These are phyloP conservation scores for Stropharia rugosoannulata DNA, from an alignment of 768 basidiomycete species.

Conservation along the genomic window DNA sequence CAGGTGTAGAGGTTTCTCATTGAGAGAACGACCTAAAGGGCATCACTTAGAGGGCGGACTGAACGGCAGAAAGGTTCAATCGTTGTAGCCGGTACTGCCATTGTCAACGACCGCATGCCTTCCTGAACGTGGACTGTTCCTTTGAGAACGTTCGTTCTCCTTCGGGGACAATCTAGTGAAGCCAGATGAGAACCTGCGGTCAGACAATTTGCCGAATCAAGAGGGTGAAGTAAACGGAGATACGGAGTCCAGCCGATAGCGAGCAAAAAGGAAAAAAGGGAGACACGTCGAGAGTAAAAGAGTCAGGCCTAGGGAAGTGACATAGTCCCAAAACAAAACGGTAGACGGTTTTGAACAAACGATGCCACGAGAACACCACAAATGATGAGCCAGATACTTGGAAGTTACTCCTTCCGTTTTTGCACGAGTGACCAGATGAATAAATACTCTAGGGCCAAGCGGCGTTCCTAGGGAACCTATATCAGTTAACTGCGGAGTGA, in stretches of 20 bases:
- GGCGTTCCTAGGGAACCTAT: constrained; percentile 10
- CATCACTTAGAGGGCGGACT: too few species aligned
- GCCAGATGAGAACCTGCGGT: not conserved
- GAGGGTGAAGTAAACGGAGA: not conserved
- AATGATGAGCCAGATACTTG: constrained; percentile 1
- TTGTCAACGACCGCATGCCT: not conserved
- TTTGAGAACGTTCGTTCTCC: not conserved
- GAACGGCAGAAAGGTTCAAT: not conserved
- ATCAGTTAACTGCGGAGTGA: constrained; percentile 14
- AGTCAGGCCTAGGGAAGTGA: not conserved
- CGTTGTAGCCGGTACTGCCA: not conserved
- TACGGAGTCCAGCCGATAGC: not conserved
- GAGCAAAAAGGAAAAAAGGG: not conserved
- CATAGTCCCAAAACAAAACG: not conserved
- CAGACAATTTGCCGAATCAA: not conserved
- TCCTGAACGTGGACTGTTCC: not conserved
- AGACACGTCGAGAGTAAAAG: not conserved
- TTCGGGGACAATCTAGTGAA: not conserved
- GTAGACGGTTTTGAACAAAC: constrained; percentile 2
- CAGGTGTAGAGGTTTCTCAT: too few species aligned
- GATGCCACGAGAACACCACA: constrained; percentile 6
- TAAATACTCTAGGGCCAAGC: constrained; percentile 3
- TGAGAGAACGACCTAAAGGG: too few species aligned
- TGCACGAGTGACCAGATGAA: constrained; percentile 1
- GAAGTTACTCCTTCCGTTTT: constrained; percentile 2